Evolutionary conservation across 1,284 basidiomycete genomes (phyloP).

Genomic region (Naganishia sp.): DNA sequence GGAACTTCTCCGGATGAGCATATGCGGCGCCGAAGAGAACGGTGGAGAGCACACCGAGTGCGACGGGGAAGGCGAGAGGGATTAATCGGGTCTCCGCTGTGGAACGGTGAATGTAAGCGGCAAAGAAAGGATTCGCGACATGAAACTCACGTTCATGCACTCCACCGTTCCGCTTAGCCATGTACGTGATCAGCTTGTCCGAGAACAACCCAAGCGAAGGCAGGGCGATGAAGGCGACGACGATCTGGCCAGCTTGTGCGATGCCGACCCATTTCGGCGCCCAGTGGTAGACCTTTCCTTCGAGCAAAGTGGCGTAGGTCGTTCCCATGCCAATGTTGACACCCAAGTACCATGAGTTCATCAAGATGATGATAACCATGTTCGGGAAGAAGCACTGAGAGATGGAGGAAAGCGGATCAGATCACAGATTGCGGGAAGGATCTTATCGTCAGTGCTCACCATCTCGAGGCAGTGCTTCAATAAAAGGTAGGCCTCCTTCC

Average conservation of each 20-base stretch:
- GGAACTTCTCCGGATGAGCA: constrained; percentile 19
- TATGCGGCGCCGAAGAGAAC: constrained; percentile 17
- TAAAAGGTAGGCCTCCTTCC: constrained; percentile 18
- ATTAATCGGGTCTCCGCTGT: constrained; percentile 19
- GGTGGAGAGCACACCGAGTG: constrained; percentile 10
- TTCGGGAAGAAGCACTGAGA: constrained; percentile 19
- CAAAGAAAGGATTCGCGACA: not conserved
- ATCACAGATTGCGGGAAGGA: not conserved
- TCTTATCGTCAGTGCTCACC: not conserved
- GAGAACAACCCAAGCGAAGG: constrained; percentile 13
- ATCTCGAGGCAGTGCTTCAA: constrained; percentile 16
- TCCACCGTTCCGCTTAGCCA: constrained; percentile 11
- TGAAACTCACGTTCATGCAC: constrained; percentile 19
- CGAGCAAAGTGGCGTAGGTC: constrained; percentile 16
- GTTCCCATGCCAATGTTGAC: constrained; percentile 24
- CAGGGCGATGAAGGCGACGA: constrained; percentile 9
- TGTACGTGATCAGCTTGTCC: constrained; percentile 18
- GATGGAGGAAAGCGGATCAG: not conserved
- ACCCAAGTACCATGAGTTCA: constrained; percentile 20
- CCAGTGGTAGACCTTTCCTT: constrained; percentile 14
- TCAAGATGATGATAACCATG: constrained; percentile 16
- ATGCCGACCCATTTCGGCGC: constrained; percentile 21
- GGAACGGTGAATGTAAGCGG: constrained; percentile 1
- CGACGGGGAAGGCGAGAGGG: constrained; percentile 17
- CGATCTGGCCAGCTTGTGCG: constrained; percentile 18